These are phyloP conservation scores for Leccinum ponderosum DNA, from an alignment of 1,284 basidiomycete genomes.

Conservation along the genomic window DNA sequence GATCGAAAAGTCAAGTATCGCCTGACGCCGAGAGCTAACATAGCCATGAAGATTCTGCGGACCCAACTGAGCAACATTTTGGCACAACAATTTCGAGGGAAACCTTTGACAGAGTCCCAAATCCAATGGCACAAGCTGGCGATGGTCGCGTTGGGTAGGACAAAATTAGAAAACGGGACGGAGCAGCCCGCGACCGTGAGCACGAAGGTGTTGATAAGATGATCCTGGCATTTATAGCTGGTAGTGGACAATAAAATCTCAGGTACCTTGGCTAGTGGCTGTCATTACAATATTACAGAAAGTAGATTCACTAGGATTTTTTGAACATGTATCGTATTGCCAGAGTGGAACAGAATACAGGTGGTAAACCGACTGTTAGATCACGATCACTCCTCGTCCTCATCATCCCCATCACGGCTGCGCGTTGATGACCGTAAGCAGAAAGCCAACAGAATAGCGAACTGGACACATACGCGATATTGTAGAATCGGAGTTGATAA, in stretches of 20 bases:
- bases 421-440: conserved; percentile 7
- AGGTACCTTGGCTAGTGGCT: background rate
- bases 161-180: conserved; percentile 34
- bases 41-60: conserved; percentile 84
- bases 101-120: conserved; percentile 59
- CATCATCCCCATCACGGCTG: conserved; percentile 50
- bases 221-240: conserved; percentile 3
- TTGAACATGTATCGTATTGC: conserved; percentile 10
- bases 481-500: conserved; percentile 93
- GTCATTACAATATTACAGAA: background rate
- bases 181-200: conserved; percentile 10
- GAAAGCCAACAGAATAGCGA: background rate
- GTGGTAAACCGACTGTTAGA: background rate
- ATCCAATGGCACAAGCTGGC: conserved; percentile 72
- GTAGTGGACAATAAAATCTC: background rate
- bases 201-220: conserved; percentile 20
- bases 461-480: conserved; percentile 75
- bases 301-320: background rate
- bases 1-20: conserved; percentile 86
- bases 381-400: conserved; percentile 52
- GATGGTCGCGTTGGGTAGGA: conserved; percentile 57
- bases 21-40: conserved; percentile 67
- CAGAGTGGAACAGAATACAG: conserved; percentile 6
- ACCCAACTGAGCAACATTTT: conserved; percentile 65
- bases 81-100: conserved; percentile 64